Conservation (phyloP, 345 rosid genomes). For the Chamaenerion angustifolium region DNA sequence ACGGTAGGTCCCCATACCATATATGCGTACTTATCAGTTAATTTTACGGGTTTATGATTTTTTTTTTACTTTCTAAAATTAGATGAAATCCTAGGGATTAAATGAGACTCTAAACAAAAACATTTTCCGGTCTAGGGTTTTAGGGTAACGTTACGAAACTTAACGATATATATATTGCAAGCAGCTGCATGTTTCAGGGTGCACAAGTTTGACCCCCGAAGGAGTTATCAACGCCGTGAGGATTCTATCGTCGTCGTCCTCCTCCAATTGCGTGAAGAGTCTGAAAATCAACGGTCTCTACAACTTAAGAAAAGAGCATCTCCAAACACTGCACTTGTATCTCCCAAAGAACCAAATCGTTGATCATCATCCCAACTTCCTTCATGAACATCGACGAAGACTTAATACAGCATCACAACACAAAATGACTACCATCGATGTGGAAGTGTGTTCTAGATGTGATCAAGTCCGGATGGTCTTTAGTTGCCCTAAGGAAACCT, state of each 20-base stretch:
- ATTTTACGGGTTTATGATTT: no score
- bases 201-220: constrained; percentile 50
- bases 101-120: no score
- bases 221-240: constrained; percentile 52
- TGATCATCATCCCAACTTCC: constrained; percentile 7
- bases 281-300: constrained; percentile 34
- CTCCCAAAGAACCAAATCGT: constrained; percentile 16
- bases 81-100: no score
- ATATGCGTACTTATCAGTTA: no score
- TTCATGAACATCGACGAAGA: background rate
- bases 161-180: no score
- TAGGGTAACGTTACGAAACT: no score
- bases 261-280: constrained; percentile 6
- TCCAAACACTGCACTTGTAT: constrained; percentile 18
- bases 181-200: constrained; percentile 50
- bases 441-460: constrained; percentile 58
- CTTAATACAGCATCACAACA: background rate
- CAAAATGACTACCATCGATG: constrained; percentile 19
- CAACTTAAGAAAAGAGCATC: constrained; percentile 38
- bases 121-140: no score
- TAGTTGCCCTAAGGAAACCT: constrained; percentile 34
- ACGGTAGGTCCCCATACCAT: constrained; percentile 27
- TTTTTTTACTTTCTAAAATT: no score
- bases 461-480: constrained; percentile 40
- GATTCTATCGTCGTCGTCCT: constrained; percentile 19